Evolutionary conservation across 2,329 filamentous ascomycete species (phyloP).

Genomic region (Moelleriella libera): DNA sequence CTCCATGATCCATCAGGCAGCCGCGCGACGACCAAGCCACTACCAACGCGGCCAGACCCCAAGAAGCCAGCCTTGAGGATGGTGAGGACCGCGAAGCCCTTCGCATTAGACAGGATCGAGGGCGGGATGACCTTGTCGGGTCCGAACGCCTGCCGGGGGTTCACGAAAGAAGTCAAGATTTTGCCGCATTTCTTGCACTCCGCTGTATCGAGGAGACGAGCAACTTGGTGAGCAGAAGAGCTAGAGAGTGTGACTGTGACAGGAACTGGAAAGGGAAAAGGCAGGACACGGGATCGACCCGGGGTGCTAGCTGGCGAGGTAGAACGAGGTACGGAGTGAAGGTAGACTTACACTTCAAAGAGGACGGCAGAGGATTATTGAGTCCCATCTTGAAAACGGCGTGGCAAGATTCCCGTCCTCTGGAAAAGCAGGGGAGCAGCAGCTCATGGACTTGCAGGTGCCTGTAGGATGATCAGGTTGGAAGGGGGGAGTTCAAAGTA

Average conservation of each 20-base stretch:
- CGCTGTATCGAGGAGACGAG: constrained; percentile 35
- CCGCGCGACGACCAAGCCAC: constrained; percentile 68
- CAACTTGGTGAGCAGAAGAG: too few species aligned
- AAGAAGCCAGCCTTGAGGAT: constrained; percentile 81
- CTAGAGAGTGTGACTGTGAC: too few species aligned
- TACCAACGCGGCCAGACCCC: constrained; percentile 68
- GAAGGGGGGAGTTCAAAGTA: too few species aligned
- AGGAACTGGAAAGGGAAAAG: too few species aligned
- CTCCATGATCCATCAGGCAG: constrained; percentile 68
- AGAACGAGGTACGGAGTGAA: neutral
- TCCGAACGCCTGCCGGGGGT: constrained; percentile 83
- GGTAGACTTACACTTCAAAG: constrained; percentile 48
- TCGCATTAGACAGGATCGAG: constrained; percentile 75
- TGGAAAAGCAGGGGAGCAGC: neutral
- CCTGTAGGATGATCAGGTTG: too few species aligned
- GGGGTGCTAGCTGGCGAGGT: neutral
- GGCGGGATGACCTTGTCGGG: constrained; percentile 97
- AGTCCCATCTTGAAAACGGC: constrained; percentile 35
- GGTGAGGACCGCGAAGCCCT: constrained; percentile 77
- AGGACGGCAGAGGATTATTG: constrained; percentile 53
- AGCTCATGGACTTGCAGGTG: neutral
- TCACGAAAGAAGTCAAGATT: constrained; percentile 88
- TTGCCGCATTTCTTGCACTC: constrained; percentile 97
- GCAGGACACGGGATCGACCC: too few species aligned
- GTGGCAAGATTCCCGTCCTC: neutral